Evolutionary conservation across 2,329 filamentous ascomycete species (phyloP).

Genomic region (Sclerotinia borealis): DNA sequence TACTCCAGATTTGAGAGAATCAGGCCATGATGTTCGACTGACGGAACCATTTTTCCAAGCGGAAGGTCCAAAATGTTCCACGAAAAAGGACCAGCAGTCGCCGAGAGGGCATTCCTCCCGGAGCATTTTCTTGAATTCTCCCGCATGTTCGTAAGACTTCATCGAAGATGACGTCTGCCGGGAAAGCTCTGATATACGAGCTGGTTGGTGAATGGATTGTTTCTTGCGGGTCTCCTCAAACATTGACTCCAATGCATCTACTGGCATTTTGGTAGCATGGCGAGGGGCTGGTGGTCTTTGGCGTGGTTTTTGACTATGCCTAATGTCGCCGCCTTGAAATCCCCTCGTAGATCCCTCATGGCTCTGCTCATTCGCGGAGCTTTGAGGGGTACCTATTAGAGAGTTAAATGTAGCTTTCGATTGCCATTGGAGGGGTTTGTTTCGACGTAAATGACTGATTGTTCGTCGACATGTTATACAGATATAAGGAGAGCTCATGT

Average conservation of each 20-base stretch:
- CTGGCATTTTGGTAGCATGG: conserved; percentile 13
- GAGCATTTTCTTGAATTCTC: conserved; percentile 28
- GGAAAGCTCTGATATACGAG: conserved; percentile 3
- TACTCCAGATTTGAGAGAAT: conserved; percentile 18
- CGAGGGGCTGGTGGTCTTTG: background rate
- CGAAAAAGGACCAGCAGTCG: conserved; percentile 31
- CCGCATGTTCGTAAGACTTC: conserved; percentile 26
- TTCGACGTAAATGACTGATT: conserved; percentile 17
- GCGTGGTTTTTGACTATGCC: background rate
- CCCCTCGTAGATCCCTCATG: background rate
- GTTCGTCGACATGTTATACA: conserved; percentile 29
- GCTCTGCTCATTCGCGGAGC: conserved; percentile 5
- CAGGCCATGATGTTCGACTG: conserved; percentile 15
- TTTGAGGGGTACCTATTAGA: conserved; percentile 3
- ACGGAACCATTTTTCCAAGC: conserved; percentile 15
- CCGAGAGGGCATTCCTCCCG: conserved; percentile 12
- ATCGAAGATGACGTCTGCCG: conserved; percentile 14
- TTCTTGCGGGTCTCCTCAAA: conserved; percentile 27
- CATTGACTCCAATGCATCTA: conserved; percentile 29
- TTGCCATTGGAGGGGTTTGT: conserved; percentile 19
- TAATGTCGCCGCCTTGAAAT: background rate
- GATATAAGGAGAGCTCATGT: conserved; percentile 28
- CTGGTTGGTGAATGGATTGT: background rate
- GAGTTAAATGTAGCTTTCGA: conserved; percentile 27
- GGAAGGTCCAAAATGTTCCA: conserved; percentile 30